A percentile compares a stretch with the other conserved stretches of the same genome.
These are phyloP conservation scores for Theileria annulata DNA, from an alignment of 169 alveolate genomes.

Conservation along the genomic window DNA sequence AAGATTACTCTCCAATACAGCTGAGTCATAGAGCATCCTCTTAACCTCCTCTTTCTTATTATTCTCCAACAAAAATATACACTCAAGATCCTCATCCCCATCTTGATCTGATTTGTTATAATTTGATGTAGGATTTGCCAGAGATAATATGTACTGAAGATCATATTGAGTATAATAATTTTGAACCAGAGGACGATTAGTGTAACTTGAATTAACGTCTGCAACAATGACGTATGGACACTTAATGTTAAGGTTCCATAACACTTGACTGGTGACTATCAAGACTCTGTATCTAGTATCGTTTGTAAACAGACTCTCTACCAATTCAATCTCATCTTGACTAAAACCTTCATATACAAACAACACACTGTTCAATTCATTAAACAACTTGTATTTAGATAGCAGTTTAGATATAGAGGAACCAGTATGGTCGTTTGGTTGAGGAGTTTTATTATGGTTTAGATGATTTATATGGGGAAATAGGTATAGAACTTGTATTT, in stretches of 20 bases:
- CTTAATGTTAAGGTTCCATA: conserved; percentile 87
- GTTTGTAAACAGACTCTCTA: conserved; percentile 79
- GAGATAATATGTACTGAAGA: conserved; percentile 86
- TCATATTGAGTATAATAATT: conserved; percentile 94
- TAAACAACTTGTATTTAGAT: neutral
- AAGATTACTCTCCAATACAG: conserved; percentile 96
- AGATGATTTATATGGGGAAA: too few species aligned
- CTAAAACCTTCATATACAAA: conserved; percentile 78
- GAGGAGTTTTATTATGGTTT: neutral
- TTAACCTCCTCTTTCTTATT: conserved; percentile 87
- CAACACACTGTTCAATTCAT: conserved; percentile 5
- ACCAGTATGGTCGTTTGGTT: neutral
- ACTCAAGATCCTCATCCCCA: conserved; percentile 59
- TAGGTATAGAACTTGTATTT: too few species aligned
- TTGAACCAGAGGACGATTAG: conserved; percentile 80
- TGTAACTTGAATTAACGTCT: conserved; percentile 79
- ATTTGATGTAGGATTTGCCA: conserved; percentile 20
- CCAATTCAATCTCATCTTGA: conserved; percentile 78
- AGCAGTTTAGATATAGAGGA: neutral
- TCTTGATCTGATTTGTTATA: conserved; percentile 13
- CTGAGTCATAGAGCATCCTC: conserved; percentile 95
- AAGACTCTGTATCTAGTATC: conserved; percentile 85
- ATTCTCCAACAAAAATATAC: conserved; percentile 89
- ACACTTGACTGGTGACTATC: conserved; percentile 86
- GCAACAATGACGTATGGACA: conserved; percentile 79